These are phyloP conservation scores for Rhodotorula sp. DNA, from an alignment of 1,284 basidiomycete genomes.

Conservation along the genomic window DNA sequence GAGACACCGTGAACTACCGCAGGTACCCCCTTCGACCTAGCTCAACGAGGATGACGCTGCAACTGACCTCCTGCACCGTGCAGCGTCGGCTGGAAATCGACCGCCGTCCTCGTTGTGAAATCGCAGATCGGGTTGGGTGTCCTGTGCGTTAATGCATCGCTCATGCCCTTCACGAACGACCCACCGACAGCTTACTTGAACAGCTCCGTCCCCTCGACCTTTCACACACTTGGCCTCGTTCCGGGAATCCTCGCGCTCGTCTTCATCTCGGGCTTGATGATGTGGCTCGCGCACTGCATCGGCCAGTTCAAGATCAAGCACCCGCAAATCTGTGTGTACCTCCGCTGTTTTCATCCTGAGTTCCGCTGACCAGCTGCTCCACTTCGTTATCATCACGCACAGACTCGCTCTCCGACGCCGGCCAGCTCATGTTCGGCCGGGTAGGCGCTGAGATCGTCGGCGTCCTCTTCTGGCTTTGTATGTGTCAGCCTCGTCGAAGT, in stretches of 20 bases:
- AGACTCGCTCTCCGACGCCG: constrained; percentile 26
- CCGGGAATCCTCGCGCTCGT: not conserved
- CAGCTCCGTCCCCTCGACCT: not conserved
- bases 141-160: no score
- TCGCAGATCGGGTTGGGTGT: not conserved
- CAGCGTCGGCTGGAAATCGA: not conserved
- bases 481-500: no score
- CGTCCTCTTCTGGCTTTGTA: constrained; percentile 14
- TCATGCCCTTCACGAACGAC: no score
- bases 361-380: no score
- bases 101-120: not conserved
- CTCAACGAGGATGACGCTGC: not conserved
- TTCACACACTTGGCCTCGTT: not conserved
- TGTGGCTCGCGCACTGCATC: not conserved
- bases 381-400: no score
- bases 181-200: no score
- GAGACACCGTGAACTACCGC: not conserved
- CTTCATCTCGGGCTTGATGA: not conserved
- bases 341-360: no score
- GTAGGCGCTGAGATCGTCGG: constrained; percentile 26
- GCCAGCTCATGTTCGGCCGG: constrained; percentile 15
- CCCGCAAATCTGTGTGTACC: constrained; percentile 16
- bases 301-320: constrained; percentile 18
- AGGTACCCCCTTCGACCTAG: no score
- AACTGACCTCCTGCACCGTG: not conserved